Percentiles rank a stretch among this genome's conserved stretches.
Conservation (phyloP, 768 basidiomycete genomes). For the Ramaria rubella region DNA sequence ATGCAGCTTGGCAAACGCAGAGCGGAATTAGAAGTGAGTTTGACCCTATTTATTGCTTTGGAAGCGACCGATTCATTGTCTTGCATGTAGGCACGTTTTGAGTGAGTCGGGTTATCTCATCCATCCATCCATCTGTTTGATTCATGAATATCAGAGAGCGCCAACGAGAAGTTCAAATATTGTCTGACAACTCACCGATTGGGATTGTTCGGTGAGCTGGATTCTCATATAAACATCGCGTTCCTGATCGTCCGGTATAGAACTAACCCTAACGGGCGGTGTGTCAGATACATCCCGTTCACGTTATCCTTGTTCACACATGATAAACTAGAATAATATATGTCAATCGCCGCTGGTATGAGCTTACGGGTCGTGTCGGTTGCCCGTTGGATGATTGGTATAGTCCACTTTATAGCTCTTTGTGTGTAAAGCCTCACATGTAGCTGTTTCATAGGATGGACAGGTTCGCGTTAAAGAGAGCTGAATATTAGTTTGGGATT, state of each 20-base stretch:
- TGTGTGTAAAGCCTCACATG: too few species aligned
- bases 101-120: neutral
- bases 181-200: constrained; percentile 8
- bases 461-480: neutral
- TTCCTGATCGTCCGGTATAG: neutral
- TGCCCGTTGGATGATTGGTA: neutral
- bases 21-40: constrained; percentile 14
- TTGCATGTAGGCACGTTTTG: constrained; percentile 3
- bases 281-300: neutral
- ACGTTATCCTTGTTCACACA: neutral
- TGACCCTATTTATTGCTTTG: neutral
- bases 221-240: neutral
- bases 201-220: constrained; percentile 8
- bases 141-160: constrained; percentile 7
- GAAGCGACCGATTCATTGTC: neutral
- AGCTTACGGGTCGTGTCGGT: constrained; percentile 2
- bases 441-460: constrained; percentile 4
- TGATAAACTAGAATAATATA: constrained; percentile 2
- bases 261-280: constrained; percentile 4
- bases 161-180: constrained; percentile 8
- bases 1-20: constrained; percentile 33
- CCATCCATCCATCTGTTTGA: too few species aligned
- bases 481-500: neutral
- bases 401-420: neutral
- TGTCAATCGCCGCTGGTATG: constrained; percentile 7